Percentiles rank a stretch among this genome's conserved stretches.
phyloP scores from a whole-genome alignment of 192 early-diverging fungal species.

The Backusella tuberculispora region DNA sequence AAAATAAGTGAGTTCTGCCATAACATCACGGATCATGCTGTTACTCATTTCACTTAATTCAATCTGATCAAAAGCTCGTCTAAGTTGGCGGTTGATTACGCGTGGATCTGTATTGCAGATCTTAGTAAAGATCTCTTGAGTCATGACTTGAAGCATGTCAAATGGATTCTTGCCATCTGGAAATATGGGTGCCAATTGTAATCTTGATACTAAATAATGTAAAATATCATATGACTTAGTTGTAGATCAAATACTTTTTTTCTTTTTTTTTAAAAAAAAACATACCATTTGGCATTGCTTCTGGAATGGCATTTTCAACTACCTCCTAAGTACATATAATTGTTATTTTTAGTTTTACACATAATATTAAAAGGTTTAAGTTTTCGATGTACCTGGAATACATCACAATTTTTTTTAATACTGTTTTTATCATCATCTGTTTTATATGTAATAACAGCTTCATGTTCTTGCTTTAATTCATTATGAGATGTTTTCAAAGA shows the following conservation, averaged over 20 bases:
- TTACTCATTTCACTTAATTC: constrained; percentile 61
- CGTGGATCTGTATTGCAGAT: constrained; percentile 54
- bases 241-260: neutral
- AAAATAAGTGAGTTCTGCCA: constrained; percentile 51
- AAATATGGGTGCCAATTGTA: neutral
- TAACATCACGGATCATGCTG: constrained; percentile 54
- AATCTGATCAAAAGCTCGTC: constrained; percentile 58
- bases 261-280: neutral
- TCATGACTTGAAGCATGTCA: neutral
- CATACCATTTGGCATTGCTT: constrained; percentile 13
- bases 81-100: constrained; percentile 55
- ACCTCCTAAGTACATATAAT: neutral
- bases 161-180: constrained; percentile 16
- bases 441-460: neutral
- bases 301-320: constrained; percentile 6
- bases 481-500: neutral
- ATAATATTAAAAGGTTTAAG: neutral
- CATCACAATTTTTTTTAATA: neutral
- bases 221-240: neutral
- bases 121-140: constrained; percentile 15
- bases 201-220: neutral
- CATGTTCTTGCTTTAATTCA: constrained; percentile 4
- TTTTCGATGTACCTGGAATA: neutral
- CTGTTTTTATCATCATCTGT: neutral
- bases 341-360: neutral